These are phyloP conservation scores for Parafenestella ontariensis DNA, from an alignment of 2,329 filamentous ascomycete genomes.

Conservation along the genomic window DNA sequence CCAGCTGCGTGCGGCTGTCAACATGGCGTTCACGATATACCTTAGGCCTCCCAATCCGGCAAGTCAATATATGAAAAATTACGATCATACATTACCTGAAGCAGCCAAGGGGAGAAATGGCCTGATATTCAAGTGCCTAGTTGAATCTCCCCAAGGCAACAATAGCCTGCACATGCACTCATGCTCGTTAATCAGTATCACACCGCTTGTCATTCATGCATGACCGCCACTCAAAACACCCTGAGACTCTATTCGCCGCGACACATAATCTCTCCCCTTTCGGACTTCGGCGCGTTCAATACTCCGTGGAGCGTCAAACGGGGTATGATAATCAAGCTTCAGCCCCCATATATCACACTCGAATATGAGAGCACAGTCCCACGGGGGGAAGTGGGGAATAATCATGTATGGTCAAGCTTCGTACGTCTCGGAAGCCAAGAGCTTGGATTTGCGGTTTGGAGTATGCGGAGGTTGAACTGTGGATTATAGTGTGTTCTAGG, in stretches of 20 bases:
- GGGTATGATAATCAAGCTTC: not conserved
- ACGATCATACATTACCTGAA: not conserved
- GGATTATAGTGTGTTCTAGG: conserved; percentile 4
- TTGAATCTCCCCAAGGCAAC: not conserved
- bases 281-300: not conserved
- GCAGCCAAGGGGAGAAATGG: not conserved
- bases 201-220: conserved; percentile 14
- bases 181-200: not conserved
- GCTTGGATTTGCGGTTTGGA: conserved; percentile 7
- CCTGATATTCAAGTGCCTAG: not conserved
- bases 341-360: not conserved
- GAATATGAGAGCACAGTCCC: not conserved
- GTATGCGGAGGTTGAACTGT: not conserved
- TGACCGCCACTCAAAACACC: conserved; percentile 14
- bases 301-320: not conserved
- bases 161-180: not conserved
- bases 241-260: conserved; percentile 10
- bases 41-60: not conserved
- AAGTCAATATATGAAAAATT: not conserved
- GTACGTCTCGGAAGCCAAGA: conserved; percentile 28
- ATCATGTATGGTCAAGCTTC: conserved; percentile 25
- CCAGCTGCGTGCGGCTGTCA: conserved; percentile 13
- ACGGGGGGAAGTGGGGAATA: not conserved
- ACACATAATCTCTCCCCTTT: not conserved
- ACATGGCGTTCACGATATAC: not conserved